These are phyloP conservation scores for Solanum medicagineum DNA, from an alignment of 257 asterid genomes.

Conservation along the genomic window DNA sequence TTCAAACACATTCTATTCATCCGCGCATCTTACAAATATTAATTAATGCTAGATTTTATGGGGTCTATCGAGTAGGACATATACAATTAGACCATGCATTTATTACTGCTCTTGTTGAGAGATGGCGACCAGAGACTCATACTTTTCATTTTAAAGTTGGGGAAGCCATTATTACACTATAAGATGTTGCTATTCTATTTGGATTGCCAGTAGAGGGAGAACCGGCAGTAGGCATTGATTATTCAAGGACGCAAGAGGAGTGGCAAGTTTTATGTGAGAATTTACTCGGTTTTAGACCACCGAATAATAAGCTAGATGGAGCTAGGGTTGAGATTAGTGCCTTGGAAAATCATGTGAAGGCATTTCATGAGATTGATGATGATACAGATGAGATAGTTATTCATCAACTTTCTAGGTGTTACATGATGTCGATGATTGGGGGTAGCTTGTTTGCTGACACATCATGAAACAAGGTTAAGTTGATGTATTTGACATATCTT, in stretches of 20 bases:
- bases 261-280: slow-evolving; percentile 68
- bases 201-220: too few relatives aligned
- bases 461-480: slow-evolving; percentile 70
- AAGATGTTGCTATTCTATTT: too few relatives aligned
- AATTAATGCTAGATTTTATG: too few relatives aligned
- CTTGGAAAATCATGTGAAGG: slow-evolving; percentile 52
- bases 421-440: slow-evolving; percentile 68
- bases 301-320: slow-evolving; percentile 54
- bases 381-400: slow-evolving; percentile 42
- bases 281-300: slow-evolving; percentile 60
- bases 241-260: not conserved
- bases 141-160: too few relatives aligned
- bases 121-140: too few relatives aligned
- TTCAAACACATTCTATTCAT: too few relatives aligned
- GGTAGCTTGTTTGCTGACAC: slow-evolving; percentile 60
- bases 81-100: too few relatives aligned
- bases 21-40: too few relatives aligned
- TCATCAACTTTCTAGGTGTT: slow-evolving; percentile 53
- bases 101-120: too few relatives aligned
- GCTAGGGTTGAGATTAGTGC: slow-evolving; percentile 65
- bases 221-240: too few relatives aligned
- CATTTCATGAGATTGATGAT: slow-evolving; percentile 42
- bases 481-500: slow-evolving; percentile 71
- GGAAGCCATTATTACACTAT: too few relatives aligned
- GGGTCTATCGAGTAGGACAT: not conserved